A percentile compares a stretch with the other conserved stretches of the same genome.
Evolutionary conservation across 2,329 filamentous ascomycete species (phyloP).

Genomic region (Pleurostoma richardsiae): DNA sequence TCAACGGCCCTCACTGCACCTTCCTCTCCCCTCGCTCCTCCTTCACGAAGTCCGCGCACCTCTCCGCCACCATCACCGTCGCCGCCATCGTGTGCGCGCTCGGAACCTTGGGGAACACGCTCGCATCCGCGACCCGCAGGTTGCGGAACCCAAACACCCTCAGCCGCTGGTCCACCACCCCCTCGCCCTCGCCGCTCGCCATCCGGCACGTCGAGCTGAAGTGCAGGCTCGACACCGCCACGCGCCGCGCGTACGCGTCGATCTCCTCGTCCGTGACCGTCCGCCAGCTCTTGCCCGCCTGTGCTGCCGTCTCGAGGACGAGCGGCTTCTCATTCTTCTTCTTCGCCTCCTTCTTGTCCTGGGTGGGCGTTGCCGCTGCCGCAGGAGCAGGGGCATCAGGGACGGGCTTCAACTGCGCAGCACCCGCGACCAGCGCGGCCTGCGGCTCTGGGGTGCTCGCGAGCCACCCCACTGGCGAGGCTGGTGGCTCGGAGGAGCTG

Average conservation of each 20-base stretch:
- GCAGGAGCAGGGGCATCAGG: neutral
- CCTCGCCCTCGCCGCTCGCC: slow-evolving; percentile 10
- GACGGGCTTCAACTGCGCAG: neutral
- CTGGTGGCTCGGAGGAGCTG: no score
- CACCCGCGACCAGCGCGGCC: no score
- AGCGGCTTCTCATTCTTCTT: neutral
- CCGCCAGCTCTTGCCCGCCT: slow-evolving; percentile 12
- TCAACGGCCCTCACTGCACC: neutral
- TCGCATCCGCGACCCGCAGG: slow-evolving; percentile 18
- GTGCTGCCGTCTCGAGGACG: slow-evolving; percentile 1
- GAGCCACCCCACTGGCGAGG: no score
- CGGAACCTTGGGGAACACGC: slow-evolving; percentile 21
- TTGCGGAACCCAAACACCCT: slow-evolving; percentile 15
- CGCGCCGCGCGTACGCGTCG: slow-evolving; percentile 16
- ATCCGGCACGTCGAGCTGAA: slow-evolving; percentile 36
- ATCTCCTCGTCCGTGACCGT: slow-evolving; percentile 21
- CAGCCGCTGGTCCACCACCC: slow-evolving; percentile 18
- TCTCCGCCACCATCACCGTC: slow-evolving; percentile 21
- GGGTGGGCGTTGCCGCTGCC: neutral
- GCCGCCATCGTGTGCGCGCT: slow-evolving; percentile 22
- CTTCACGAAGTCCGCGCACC: slow-evolving; percentile 23
- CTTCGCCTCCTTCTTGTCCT: neutral
- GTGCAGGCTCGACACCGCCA: slow-evolving; percentile 21
- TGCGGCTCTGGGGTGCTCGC: no score
- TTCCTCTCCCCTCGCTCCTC: neutral